These are phyloP conservation scores for Immersiporthe knoxdaviesiana DNA, from an alignment of 2,329 filamentous ascomycete species.

Conservation along the genomic window DNA sequence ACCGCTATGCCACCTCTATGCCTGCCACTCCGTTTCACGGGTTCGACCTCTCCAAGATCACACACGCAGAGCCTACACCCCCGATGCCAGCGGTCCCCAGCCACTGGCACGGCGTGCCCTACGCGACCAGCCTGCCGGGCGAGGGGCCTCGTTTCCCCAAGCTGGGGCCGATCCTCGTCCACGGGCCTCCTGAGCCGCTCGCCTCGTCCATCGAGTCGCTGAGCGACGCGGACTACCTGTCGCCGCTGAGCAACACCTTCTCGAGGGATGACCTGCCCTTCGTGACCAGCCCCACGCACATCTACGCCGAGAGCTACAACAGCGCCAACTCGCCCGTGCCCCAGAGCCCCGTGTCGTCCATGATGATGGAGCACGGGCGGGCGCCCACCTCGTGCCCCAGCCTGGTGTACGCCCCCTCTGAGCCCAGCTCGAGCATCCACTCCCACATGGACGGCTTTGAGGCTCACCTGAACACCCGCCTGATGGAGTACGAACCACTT, in stretches of 20 bases:
- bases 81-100: conserved; percentile 42
- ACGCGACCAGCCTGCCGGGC: conserved; percentile 46
- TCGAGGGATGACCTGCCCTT: conserved; percentile 59
- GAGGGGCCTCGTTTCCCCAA: conserved; percentile 51
- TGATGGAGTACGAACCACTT: conserved; percentile 60
- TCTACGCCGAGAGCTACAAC: conserved; percentile 59
- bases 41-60: conserved; percentile 57
- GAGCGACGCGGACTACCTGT: conserved; percentile 65
- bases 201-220: conserved; percentile 62
- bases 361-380: conserved; percentile 56
- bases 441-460: conserved; percentile 64
- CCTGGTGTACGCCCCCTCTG: conserved; percentile 62
- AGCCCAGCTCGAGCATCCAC: conserved; percentile 62
- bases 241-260: conserved; percentile 58
- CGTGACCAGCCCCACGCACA: conserved; percentile 57
- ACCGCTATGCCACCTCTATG: conserved; percentile 47
- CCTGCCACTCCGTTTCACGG: conserved; percentile 42
- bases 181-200: conserved; percentile 52
- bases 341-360: conserved; percentile 58
- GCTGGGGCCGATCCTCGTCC: conserved; percentile 42
- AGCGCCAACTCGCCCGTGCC: conserved; percentile 57
- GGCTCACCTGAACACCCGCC: conserved; percentile 55
- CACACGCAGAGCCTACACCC: conserved; percentile 49
- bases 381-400: conserved; percentile 64
- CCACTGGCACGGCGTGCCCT: conserved; percentile 53